Evolutionary conservation across 352 stramenopile species (phyloP).

Genomic region (Phytophthora hybrid): DNA sequence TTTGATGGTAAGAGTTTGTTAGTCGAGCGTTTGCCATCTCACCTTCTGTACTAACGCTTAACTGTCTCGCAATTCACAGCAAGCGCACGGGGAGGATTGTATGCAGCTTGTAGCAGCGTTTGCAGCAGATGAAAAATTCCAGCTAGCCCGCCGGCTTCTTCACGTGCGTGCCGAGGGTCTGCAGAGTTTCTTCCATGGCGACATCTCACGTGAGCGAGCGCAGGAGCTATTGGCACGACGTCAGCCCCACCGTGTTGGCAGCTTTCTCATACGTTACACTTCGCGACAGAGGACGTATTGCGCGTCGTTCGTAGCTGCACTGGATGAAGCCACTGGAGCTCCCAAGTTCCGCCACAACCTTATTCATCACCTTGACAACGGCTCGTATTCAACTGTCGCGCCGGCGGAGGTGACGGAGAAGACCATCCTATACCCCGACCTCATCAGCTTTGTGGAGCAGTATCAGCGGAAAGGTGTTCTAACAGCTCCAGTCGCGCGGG

Average conservation of each 20-base stretch:
- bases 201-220: constrained; percentile 64
- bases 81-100: constrained; percentile 63
- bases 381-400: constrained; percentile 69
- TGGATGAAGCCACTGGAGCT: constrained; percentile 42
- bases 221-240: constrained; percentile 53
- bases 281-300: constrained; percentile 71
- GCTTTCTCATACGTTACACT: constrained; percentile 84
- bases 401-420: constrained; percentile 57
- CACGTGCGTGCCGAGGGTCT: constrained; percentile 66
- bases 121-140: constrained; percentile 70
- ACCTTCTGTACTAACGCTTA: constrained; percentile 2
- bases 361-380: constrained; percentile 72
- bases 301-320: constrained; percentile 67
- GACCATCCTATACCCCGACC: constrained; percentile 66
- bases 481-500: constrained; percentile 53
- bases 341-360: constrained; percentile 74
- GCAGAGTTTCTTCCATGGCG: constrained; percentile 82
- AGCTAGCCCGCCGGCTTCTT: constrained; percentile 65
- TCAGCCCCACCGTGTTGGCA: constrained; percentile 45
- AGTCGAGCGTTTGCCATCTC: not conserved
- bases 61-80: constrained; percentile 32
- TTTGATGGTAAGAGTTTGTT: constrained; percentile 54
- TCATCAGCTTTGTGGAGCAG: constrained; percentile 81
- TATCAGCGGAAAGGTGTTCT: constrained; percentile 79
- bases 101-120: constrained; percentile 65